Evolutionary conservation across 2,329 filamentous ascomycete genomes (phyloP), one percentile per base, ranked within the genome.

Genomic region (Ceratocystiopsis minuta): DNA sequence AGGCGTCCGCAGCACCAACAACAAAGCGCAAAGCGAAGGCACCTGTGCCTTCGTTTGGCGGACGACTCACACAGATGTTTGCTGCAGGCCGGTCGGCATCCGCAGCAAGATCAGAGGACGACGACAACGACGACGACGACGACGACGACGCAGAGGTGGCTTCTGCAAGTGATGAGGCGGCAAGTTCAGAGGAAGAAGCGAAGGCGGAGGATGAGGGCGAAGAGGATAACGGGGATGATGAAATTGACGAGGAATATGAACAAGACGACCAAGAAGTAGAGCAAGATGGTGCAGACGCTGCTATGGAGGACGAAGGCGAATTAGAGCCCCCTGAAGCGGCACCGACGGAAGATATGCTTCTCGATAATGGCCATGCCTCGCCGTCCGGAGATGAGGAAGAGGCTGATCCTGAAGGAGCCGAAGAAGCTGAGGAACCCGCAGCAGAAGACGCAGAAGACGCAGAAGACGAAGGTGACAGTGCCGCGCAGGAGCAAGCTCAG

Each of bases 1-100:
- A n/a, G 18, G 13, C 15, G 17, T 17, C 16, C 58, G 64, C 38
- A 57, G 62, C 17, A 57, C 64, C 38, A 47, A 48, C 36, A 51
- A 47, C 28, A 39, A 24, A 17, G 12, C 20, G 17, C 32, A 16
- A 46, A 53, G 28, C 46, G 28, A 46, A 44, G 12, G 42, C 40
- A 11, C 36, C 45, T 4, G 12, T 50, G 31, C 49, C 50, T 3
- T 49, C 49, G 1, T 52, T 52, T 43, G 48, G 49, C 1, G 46
- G 48, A 5, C 45, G 42, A 11, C 42, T 52, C 4, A 46, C 48
- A 3, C 49, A 52, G 15, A 51, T 52, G 51, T 52, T 52, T 42
- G 38, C 47, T 28, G 48, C 51, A 9, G 42, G 34, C 2, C 31
- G 35, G 17, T 20, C 34, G 10, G 24, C 24, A 28, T 39, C 20